Percentiles rank a stretch among this genome's conserved stretches.
Conservation (phyloP, 2,329 filamentous ascomycete species). For the Plenodomus lindquistii region DNA sequence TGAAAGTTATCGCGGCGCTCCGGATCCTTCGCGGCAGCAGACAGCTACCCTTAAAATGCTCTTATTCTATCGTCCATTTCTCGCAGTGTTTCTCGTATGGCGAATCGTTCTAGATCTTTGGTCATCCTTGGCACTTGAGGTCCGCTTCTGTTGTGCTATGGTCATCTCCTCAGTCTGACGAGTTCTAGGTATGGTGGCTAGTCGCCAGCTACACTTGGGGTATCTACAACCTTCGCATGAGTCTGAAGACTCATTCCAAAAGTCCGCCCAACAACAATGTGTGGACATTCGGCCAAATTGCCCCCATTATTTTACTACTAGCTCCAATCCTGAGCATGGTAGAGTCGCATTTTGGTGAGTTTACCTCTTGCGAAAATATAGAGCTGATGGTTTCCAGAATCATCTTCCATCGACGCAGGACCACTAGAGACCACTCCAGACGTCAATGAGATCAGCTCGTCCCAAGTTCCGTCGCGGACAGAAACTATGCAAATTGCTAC, state of each 20-base stretch:
- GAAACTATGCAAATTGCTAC: not conserved
- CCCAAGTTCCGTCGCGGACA: not conserved
- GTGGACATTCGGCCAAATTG: constrained; percentile 14
- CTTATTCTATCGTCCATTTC: not conserved
- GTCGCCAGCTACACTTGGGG: constrained; percentile 10
- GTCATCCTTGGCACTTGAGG: not conserved
- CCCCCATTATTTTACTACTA: constrained; percentile 7
- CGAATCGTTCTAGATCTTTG: not conserved
- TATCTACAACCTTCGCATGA: constrained; percentile 4
- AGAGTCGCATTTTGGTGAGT: not conserved
- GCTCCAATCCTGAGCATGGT: constrained; percentile 6
- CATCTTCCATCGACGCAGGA: not conserved
- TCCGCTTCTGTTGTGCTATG: not conserved
- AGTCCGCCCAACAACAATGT: constrained; percentile 1
- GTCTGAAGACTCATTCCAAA: constrained; percentile 1
- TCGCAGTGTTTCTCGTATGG: not conserved
- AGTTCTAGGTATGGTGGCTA: constrained; percentile 9
- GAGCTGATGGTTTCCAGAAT: not conserved
- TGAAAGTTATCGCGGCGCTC: not conserved
- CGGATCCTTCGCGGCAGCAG: not conserved
- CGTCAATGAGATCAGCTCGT: not conserved
- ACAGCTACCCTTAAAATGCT: not conserved
- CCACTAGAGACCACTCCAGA: not conserved
- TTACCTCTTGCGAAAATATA: not conserved
- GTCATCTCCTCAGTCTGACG: not conserved